Evolutionary conservation across 768 basidiomycete species (phyloP).

Genomic region (Ephemerocybe angulata): DNA sequence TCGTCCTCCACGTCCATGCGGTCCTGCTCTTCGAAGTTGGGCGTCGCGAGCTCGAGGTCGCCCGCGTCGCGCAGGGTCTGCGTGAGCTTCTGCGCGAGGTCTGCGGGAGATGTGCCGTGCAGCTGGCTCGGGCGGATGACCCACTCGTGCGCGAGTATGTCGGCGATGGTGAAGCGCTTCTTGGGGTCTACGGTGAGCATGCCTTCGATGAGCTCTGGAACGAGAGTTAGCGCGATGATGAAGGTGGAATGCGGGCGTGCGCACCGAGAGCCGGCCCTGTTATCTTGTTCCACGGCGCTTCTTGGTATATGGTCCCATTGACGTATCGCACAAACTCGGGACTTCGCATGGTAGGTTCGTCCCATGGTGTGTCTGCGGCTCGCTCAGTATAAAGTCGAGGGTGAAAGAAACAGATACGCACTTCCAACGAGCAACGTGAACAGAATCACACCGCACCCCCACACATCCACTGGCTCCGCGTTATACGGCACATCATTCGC

Average conservation of each 20-base stretch:
- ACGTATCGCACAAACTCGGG: constrained; percentile 79
- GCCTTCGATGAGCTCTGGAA: constrained; percentile 67
- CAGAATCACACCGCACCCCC: constrained; percentile 93
- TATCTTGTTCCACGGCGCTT: constrained; percentile 79
- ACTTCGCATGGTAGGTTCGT: constrained; percentile 78
- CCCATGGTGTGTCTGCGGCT: constrained; percentile 90
- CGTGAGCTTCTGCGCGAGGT: constrained; percentile 69
- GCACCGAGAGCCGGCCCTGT: constrained; percentile 55
- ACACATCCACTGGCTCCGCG: constrained; percentile 92
- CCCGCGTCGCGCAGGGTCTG: constrained; percentile 64
- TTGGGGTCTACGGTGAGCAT: constrained; percentile 71
- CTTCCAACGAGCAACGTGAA: constrained; percentile 90
- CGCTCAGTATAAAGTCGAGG: neutral
- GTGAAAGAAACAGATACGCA: constrained; percentile 35
- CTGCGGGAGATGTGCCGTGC: constrained; percentile 43
- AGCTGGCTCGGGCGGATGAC: constrained; percentile 72
- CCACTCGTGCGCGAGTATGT: constrained; percentile 63
- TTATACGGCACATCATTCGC: constrained; percentile 65
- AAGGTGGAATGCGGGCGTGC: constrained; percentile 21
- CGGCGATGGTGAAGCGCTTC: constrained; percentile 59
- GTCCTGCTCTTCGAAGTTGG: constrained; percentile 33
- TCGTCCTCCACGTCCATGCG: constrained; percentile 44
- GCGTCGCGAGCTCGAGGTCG: constrained; percentile 69
- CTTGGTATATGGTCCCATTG: constrained; percentile 65
- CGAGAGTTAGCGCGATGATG: neutral